Conservation (phyloP, 306 rosid genomes). For the Hippophae rhamnoides region DNA sequence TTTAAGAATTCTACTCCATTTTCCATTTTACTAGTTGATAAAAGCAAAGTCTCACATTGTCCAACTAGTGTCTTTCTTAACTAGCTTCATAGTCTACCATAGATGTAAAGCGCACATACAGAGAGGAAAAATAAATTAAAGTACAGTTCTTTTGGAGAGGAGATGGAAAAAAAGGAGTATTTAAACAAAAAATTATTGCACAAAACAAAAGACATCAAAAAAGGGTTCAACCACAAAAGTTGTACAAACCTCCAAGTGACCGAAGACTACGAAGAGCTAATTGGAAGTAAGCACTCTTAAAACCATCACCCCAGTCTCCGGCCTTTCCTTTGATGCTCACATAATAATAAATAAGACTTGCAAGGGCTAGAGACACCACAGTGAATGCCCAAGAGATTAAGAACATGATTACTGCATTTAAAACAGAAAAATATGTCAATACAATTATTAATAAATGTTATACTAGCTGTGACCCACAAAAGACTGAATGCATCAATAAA, state of each 20-base stretch:
- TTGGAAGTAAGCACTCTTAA: constrained; percentile 99
- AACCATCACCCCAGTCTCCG: constrained; percentile 99
- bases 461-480: not conserved
- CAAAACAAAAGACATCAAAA: too few species aligned
- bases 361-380: constrained; percentile 85
- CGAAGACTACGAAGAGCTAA: constrained; percentile 98
- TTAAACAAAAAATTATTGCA: too few species aligned
- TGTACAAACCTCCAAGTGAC: constrained; percentile 78
- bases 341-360: constrained; percentile 90
- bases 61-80: too few species aligned
- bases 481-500: too few species aligned
- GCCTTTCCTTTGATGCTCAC: constrained; percentile 97
- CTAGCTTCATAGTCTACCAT: too few species aligned
- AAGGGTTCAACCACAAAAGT: not conserved
- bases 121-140: too few species aligned
- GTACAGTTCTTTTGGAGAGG: too few species aligned
- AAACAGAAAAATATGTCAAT: constrained; percentile 15
- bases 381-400: constrained; percentile 98
- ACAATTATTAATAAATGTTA: constrained; percentile 2
- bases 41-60: too few species aligned
- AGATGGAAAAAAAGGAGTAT: too few species aligned
- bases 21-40: too few species aligned
- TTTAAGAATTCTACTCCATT: too few species aligned
- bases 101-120: too few species aligned
- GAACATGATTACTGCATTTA: constrained; percentile 89